Percentiles rank a stretch among this genome's conserved stretches.
phyloP scores from a whole-genome alignment of 345 rosid species.

The Corchorus capsularis region DNA sequence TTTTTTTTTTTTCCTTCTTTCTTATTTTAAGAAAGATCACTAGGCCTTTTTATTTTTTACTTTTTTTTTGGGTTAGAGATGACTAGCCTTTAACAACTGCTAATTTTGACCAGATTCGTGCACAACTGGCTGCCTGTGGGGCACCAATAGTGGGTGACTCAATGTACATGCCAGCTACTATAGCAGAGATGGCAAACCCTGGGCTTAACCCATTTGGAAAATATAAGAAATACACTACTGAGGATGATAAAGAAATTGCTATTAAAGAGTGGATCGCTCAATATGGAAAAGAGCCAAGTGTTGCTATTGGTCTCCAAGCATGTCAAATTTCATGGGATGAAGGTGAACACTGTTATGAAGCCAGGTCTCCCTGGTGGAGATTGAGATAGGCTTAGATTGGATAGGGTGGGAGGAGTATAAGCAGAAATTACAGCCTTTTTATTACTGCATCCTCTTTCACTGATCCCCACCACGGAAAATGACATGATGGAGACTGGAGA shows the following conservation, averaged over 20 bases:
- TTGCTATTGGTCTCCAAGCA: conserved; percentile 91
- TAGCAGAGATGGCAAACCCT: conserved; percentile 64
- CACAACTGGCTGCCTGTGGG: conserved; percentile 88
- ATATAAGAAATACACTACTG: conserved; percentile 34
- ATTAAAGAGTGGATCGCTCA: conserved; percentile 59
- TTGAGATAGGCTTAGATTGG: no score
- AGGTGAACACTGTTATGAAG: conserved; percentile 62
- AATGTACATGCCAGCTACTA: conserved; percentile 85
- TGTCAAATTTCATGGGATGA: conserved; percentile 89
- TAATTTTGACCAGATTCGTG: conserved; percentile 58
- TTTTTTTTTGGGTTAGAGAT: no score
- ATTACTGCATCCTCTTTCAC: no score
- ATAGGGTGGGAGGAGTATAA: background rate
- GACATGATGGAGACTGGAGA: no score
- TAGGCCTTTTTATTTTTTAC: no score
- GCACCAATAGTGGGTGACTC: conserved; percentile 92
- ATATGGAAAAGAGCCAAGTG: conserved; percentile 78
- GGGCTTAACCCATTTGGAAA: conserved; percentile 74
- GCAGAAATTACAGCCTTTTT: no score
- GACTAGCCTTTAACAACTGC: background rate
- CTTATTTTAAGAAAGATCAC: no score
- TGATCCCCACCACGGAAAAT: no score
- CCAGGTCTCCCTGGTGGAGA: conserved; percentile 94
- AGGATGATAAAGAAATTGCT: conserved; percentile 55
- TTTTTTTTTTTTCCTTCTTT: background rate